Evolutionary conservation across 208 protist species (phyloP).

Genomic region (Trypanosomatidae sp.): DNA sequence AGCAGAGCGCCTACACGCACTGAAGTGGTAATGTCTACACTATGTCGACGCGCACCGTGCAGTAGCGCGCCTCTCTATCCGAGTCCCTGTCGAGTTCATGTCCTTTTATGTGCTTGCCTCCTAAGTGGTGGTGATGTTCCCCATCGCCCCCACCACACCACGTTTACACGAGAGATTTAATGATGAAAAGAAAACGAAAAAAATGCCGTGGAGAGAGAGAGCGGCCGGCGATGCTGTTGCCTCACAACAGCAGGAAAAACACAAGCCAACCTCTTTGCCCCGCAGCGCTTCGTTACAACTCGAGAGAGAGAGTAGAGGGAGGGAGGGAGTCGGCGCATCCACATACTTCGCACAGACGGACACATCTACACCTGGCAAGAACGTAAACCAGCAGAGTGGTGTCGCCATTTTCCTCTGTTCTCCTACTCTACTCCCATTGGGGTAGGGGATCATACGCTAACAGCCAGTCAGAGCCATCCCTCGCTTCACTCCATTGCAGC

Average conservation of each 20-base stretch:
- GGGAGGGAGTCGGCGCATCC: neutral
- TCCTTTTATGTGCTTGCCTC: neutral
- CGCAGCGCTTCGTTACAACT: neutral
- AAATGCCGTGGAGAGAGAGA: neutral
- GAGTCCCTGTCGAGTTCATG: neutral
- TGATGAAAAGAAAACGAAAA: neutral
- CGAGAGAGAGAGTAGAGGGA: neutral
- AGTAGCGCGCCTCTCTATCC: neutral
- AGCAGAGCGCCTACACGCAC: neutral
- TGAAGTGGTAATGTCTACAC: neutral
- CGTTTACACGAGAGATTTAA: neutral
- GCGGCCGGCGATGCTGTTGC: neutral
- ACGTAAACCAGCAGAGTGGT: neutral
- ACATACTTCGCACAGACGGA: neutral
- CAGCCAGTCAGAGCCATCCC: conserved; percentile 28
- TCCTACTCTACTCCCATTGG: conserved; percentile 28
- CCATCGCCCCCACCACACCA: neutral
- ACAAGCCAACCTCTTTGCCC: neutral
- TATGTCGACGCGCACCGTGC: neutral
- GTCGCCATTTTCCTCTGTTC: neutral
- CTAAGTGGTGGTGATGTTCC: neutral
- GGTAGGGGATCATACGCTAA: conserved; percentile 31
- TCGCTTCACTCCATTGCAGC: conserved; percentile 29
- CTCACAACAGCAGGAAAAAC: neutral
- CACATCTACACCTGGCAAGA: neutral